These are phyloP conservation scores for Smallanthus sonchifolius DNA, from an alignment of 129 eudicot species.

Conservation along the genomic window DNA sequence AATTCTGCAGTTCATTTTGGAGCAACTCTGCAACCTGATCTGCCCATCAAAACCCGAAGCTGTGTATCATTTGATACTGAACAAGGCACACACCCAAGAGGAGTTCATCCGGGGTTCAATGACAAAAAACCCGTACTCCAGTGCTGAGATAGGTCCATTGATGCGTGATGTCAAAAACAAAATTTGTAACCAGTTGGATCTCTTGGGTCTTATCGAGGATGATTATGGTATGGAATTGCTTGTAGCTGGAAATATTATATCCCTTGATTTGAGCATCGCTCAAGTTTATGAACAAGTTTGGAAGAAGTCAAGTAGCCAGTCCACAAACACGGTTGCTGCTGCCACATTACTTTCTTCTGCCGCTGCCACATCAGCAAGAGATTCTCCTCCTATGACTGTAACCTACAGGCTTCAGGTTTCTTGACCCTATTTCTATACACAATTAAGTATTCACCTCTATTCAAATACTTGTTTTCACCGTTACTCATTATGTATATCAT, in stretches of 20 bases:
- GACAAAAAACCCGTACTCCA: constrained; percentile 97
- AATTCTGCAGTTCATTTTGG: constrained; percentile 85
- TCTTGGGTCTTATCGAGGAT: constrained; percentile 92
- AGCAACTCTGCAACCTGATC: constrained; percentile 97
- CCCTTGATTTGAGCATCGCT: constrained; percentile 88
- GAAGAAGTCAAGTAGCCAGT: constrained; percentile 78
- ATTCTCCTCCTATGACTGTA: constrained; percentile 91
- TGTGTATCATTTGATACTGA: constrained; percentile 78
- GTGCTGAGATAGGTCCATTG: constrained; percentile 92
- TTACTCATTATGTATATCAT: constrained; percentile 5
- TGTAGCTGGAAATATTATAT: constrained; percentile 93
- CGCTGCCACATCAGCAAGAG: constrained; percentile 55
- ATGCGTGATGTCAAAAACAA: constrained; percentile 99
- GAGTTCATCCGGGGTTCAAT: constrained; percentile 98
- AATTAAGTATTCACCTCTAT: neutral
- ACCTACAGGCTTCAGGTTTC: constrained; percentile 98
- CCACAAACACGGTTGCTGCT: constrained; percentile 53
- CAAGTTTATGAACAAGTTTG: constrained; percentile 98
- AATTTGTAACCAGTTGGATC: constrained; percentile 92
- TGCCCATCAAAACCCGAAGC: constrained; percentile 97
- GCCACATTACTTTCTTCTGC: constrained; percentile 50
- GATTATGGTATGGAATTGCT: constrained; percentile 96
- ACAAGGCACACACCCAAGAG: constrained; percentile 99
- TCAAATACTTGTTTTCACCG: constrained; percentile 8
- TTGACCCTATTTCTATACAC: neutral